Base-by-base conservation (phyloP, 768 basidiomycete genomes). In the Auricularia heimuer region DNA sequence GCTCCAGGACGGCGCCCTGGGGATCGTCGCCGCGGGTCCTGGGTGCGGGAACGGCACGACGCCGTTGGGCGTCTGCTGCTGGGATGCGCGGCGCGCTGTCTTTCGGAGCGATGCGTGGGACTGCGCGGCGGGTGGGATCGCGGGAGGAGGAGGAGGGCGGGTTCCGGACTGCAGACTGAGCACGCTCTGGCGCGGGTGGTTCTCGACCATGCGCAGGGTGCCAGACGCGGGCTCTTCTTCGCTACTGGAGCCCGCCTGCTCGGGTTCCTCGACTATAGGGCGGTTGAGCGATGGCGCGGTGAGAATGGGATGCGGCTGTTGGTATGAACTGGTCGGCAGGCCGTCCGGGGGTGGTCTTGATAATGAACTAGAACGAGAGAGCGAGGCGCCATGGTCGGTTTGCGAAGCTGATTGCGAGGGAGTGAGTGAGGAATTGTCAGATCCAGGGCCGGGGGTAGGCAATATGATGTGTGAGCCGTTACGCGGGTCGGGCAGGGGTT, bases 351-450 rank as follows among this genome's bases (percentile, higher is more conserved):
- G 29, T 0, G 58, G 62, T 35, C 54, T 42, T 34, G 34, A 37
- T 11, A 62, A 8, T 4, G 18, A 29, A 8, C 54, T 21, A 61
- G 65, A 24, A 39, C 33, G 44, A 63, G 35, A 42, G 34, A 54
- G 33, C 44, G 36, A 34, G 18, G 21, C 21, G 3, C 34, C 35
- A 18, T 35, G 29, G 56, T 60, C 75, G 62, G 81, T 77, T 73
- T 90, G 87, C 18, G 89, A 90, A 2, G 86, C 86, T 2, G 87
- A 89, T 67, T 89, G 89, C 4, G 88, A 90, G n/a, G 88, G 88
- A 0, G 84, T 82, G 67, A 89, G 76, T 1, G 87, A 88, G 10
- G 67, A 68, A 47, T 39, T 56, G 24, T 35, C 42, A 16, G 37
- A 62, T 42, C n/a, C 24, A 35, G 64, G 37, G 51, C 58, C 63